These are phyloP conservation scores for Prunus armeniaca DNA, from an alignment of 306 rosid species.

Conservation along the genomic window DNA sequence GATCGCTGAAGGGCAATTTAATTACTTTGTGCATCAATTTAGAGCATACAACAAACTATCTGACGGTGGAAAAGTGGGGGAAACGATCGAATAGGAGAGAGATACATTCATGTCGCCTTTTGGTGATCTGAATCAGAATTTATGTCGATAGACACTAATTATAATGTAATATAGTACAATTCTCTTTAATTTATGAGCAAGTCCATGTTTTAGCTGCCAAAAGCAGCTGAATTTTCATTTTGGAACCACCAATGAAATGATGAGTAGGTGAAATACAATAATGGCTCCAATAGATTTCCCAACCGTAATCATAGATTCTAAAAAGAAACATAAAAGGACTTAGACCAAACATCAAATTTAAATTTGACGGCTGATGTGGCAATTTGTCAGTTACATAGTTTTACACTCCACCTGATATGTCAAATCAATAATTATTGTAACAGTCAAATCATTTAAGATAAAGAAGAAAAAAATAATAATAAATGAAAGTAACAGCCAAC, in stretches of 20 bases:
- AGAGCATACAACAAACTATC: not conserved
- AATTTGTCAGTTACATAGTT: too few species aligned
- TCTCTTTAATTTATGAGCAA: not conserved
- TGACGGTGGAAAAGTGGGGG: not conserved
- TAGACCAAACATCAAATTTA: too few species aligned
- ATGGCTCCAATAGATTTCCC: not conserved
- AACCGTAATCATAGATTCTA: not conserved
- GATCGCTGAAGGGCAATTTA: not conserved
- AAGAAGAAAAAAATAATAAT: too few species aligned
- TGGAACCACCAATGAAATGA: conserved; percentile 2
- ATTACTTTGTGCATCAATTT: not conserved
- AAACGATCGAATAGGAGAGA: not conserved
- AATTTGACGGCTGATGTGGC: too few species aligned
- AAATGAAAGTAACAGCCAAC: too few species aligned
- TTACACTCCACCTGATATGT: too few species aligned
- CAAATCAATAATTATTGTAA: too few species aligned
- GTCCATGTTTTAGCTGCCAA: not conserved
- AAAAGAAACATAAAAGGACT: not conserved
- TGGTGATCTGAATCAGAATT: not conserved
- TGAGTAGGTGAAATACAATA: not conserved
- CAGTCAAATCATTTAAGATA: too few species aligned
- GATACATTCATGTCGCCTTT: not conserved
- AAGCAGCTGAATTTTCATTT: not conserved
- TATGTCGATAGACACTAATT: not conserved
- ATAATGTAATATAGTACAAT: not conserved